Conservation (phyloP, 2,329 filamentous ascomycete species). For the Verticillium albo-atrum region DNA sequence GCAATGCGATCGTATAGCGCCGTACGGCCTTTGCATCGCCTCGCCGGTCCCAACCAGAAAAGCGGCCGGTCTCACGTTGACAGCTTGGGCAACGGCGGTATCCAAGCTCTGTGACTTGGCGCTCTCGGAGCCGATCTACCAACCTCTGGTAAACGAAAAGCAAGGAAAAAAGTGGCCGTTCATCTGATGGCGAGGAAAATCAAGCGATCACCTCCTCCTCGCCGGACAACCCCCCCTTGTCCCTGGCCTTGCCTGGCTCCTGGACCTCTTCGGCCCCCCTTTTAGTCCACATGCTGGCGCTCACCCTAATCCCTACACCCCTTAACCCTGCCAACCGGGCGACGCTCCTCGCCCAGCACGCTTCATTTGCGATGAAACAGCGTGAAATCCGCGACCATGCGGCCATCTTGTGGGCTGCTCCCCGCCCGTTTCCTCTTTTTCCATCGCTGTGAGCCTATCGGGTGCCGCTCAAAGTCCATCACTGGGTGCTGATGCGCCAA, state of each 20-base stretch:
- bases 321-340: not conserved
- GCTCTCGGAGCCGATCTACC: not conserved
- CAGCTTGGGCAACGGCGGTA: not conserved
- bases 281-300: not conserved
- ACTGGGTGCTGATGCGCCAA: slow-evolving; percentile 1
- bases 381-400: not conserved
- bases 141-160: not conserved
- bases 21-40: not conserved
- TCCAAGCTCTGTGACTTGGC: not conserved
- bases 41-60: not conserved
- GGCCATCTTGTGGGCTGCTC: not conserved
- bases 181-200: not conserved
- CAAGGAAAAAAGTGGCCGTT: not conserved
- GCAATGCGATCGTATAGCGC: not conserved
- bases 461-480: not conserved
- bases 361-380: slow-evolving; percentile 2
- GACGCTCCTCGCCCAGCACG: not conserved
- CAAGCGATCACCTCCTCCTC: not conserved
- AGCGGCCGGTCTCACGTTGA: not conserved
- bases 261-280: not conserved
- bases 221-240: not conserved
- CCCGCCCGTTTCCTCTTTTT: not conserved
- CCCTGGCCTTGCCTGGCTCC: not conserved
- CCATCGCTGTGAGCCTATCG: not conserved
- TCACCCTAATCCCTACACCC: not conserved